A percentile compares a stretch with the other conserved stretches of the same genome.
phyloP scores from a whole-genome alignment of 2,329 filamentous ascomycete species.

The Stachybotrys chlorohalonatus region DNA sequence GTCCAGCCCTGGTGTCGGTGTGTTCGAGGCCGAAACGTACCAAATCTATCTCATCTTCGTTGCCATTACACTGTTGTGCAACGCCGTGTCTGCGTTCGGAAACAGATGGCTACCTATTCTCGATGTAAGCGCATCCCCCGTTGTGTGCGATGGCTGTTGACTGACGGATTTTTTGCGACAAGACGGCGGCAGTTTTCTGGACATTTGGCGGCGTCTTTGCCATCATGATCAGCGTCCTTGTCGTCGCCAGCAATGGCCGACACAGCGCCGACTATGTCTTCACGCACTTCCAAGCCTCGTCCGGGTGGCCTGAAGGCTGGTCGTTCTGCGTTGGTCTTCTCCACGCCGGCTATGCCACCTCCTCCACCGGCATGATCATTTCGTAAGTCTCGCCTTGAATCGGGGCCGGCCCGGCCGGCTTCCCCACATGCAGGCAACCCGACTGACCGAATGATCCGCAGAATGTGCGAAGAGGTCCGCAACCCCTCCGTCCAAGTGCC shows the following conservation, averaged over 20 bases:
- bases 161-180: conserved; percentile 3
- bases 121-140: conserved; percentile 47
- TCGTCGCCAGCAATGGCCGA: conserved; percentile 59
- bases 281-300: conserved; percentile 57
- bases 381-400: conserved; percentile 40
- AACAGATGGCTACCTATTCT: conserved; percentile 59
- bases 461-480: conserved; percentile 67
- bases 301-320: conserved; percentile 64
- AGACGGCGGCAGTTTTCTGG: conserved; percentile 67
- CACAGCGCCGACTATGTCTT: conserved; percentile 55
- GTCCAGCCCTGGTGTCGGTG: conserved; percentile 27
- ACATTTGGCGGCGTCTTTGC: conserved; percentile 63
- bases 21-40: conserved; percentile 45
- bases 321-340: conserved; percentile 65
- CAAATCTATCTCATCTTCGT: conserved; percentile 66
- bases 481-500: conserved; percentile 59
- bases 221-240: conserved; percentile 53
- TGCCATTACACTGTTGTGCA: conserved; percentile 54
- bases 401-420: background rate
- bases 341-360: conserved; percentile 65
- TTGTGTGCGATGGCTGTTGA: background rate
- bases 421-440: conserved; percentile 5
- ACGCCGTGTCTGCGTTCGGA: conserved; percentile 56
- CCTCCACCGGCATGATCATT: conserved; percentile 72
- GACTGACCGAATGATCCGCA: conserved; percentile 15